Percentiles rank a stretch among this genome's conserved stretches.
phyloP scores from a whole-genome alignment of 164 flowering plant genomes.

The Platanus orientalis region DNA sequence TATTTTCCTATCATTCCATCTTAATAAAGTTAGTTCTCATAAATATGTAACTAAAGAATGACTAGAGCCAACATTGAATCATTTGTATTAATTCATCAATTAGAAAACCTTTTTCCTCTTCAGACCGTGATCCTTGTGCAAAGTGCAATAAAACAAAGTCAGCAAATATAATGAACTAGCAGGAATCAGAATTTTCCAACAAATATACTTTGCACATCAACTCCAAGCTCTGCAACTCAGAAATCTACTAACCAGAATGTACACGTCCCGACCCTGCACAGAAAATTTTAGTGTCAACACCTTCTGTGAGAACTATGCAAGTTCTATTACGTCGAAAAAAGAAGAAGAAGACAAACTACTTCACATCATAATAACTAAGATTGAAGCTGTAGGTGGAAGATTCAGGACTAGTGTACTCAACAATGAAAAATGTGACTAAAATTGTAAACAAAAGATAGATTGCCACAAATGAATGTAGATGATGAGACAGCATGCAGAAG shows the following conservation, averaged over 20 bases:
- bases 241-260: conserved; percentile 78
- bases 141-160: not conserved
- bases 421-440: not conserved
- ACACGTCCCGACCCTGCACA: conserved; percentile 95
- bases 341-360: not conserved
- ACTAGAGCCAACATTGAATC: conserved; percentile 1
- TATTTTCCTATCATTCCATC: no score
- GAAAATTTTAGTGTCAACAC: conserved; percentile 11
- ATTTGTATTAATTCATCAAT: no score
- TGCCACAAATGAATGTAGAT: conserved; percentile 7
- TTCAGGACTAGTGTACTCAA: not conserved
- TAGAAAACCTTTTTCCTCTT: no score
- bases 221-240: conserved; percentile 14
- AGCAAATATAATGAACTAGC: not conserved
- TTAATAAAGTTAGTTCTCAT: not conserved
- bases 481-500: no score
- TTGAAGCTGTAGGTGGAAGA: not conserved
- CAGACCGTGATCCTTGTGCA: not conserved
- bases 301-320: conserved; percentile 5
- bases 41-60: no score
- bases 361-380: not conserved
- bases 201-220: conserved; percentile 8
- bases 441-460: not conserved
- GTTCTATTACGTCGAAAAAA: not conserved
- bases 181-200: not conserved